Evolutionary conservation across 2,329 filamentous ascomycete genomes (phyloP).

Genomic region (Venturia aucupariae): DNA sequence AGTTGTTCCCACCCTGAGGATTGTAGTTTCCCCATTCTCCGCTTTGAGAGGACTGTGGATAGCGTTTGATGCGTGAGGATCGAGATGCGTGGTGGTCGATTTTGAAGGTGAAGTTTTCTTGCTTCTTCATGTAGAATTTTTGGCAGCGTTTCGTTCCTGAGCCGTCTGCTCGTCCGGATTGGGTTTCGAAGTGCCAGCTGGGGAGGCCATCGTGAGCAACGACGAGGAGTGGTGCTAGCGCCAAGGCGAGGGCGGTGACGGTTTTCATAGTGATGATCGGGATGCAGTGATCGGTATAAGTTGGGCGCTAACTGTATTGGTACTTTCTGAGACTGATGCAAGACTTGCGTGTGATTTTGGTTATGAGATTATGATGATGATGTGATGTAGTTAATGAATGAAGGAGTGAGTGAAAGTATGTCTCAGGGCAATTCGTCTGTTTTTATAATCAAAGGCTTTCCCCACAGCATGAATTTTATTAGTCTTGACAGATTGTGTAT

Average conservation of each 20-base stretch:
- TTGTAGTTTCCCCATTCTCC: neutral
- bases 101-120: neutral
- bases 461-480: neutral
- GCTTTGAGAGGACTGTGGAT: neutral
- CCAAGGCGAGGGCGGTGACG: neutral
- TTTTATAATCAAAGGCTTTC: neutral
- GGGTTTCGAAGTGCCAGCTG: neutral
- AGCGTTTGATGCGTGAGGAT: neutral
- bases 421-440: neutral
- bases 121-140: constrained; percentile 2
- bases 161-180: neutral
- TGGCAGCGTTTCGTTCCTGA: neutral
- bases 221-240: neutral
- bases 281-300: neutral
- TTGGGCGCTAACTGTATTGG: neutral
- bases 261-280: neutral
- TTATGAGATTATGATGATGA: neutral
- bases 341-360: neutral
- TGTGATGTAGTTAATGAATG: neutral
- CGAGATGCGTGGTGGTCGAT: neutral
- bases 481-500: neutral
- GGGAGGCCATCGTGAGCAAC: neutral
- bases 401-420: neutral
- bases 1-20: neutral
- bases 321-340: neutral